These are phyloP conservation scores for Fusarium guadeloupense DNA, from an alignment of 2,329 filamentous ascomycete species.

Conservation along the genomic window DNA sequence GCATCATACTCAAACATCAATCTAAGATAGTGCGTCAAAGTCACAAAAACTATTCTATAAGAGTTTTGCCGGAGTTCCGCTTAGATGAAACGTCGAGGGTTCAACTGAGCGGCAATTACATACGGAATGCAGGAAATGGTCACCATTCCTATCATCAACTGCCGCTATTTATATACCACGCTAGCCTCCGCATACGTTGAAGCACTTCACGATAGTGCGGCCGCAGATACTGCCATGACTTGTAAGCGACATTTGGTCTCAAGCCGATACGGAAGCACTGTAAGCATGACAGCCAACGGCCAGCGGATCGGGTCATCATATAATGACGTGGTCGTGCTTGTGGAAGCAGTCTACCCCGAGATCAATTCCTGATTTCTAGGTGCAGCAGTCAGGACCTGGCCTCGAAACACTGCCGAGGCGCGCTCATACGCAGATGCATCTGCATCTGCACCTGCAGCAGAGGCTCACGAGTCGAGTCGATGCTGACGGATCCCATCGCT, in stretches of 20 bases:
- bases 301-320: slow-evolving; percentile 42
- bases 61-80: neutral
- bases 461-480: slow-evolving; percentile 15
- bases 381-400: slow-evolving; percentile 22
- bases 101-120: neutral
- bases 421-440: slow-evolving; percentile 23
- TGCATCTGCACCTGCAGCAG: slow-evolving; percentile 16
- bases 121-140: neutral
- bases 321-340: slow-evolving; percentile 42
- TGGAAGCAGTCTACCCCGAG: slow-evolving; percentile 21
- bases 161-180: slow-evolving; percentile 14
- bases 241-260: neutral
- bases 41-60: slow-evolving; percentile 3
- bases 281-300: slow-evolving; percentile 21
- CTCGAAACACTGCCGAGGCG: slow-evolving; percentile 33
- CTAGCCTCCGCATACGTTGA: slow-evolving; percentile 18
- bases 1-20: slow-evolving; percentile 17
- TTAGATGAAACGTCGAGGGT: slow-evolving; percentile 17
- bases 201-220: slow-evolving; percentile 11
- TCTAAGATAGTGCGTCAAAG: slow-evolving; percentile 22
- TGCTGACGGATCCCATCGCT: slow-evolving; percentile 27
- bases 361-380: slow-evolving; percentile 38
- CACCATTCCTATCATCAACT: slow-evolving; percentile 22
- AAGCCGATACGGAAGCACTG: neutral
- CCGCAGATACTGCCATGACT: slow-evolving; percentile 1